Evolutionary conservation across 352 stramenopile genomes (phyloP), one percentile per base, ranked within the genome.

Genomic region (Globisporangium polare): DNA sequence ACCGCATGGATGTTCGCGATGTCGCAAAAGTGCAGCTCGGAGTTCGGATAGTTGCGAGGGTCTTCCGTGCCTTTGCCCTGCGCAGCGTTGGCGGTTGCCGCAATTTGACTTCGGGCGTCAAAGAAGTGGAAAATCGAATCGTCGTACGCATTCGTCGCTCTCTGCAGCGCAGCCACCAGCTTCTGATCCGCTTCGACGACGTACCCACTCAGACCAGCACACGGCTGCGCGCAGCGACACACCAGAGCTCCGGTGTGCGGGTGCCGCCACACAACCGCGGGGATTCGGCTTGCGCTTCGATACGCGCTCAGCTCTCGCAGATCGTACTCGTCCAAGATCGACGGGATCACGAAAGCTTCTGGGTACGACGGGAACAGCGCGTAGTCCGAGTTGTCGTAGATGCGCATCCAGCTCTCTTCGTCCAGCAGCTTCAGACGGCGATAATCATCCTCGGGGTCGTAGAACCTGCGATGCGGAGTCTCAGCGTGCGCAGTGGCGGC

Each of bases 1-100:
- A 99, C 97, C 29, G 91, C 92, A 75, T 99, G 97, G 65, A 99
- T 99, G 74, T 99, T 99, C 3, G 89, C 94, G 67, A 99, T 99
- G 60, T 99, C 96, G 72, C 96, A 98, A 70, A 99, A 99, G 58
- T 98, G 94, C 27, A 99, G 83, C 24, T 98, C 97, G 5, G 89
- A 89, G 60, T 97, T 91, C 18, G 86, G 77, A 73, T 99, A 99
- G 67, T 98, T 97, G 33, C 97, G 85, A 63, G 94, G 67, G 72
- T 99, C 84, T 68, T 95, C 90, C 0, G 87, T 96, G 35, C 86
- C 87, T 80, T 96, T 95, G 27, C 86, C 84, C 72, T 94, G 83
- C 8, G 85, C 86, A 2, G 86, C 86, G 63, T 96, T 96, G 10
- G 80, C 86, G 1, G 86, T 87, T 26, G 86, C 86, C 10, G 86